phyloP scores from a whole-genome alignment of 2,329 filamentous ascomycete genomes.

The Exutisphaerella laricina region DNA sequence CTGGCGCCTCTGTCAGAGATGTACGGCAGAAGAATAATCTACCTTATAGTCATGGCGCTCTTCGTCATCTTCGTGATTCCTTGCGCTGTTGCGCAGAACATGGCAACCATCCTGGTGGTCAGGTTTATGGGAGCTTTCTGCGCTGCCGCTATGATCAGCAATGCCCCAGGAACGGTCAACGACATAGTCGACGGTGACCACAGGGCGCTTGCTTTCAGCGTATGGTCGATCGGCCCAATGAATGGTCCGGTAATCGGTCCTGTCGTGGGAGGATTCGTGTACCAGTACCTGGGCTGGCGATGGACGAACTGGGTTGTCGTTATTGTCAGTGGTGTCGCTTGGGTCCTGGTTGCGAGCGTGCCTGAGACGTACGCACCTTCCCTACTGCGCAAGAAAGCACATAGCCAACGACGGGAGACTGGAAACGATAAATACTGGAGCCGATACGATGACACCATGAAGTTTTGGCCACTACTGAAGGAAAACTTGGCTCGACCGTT shows the following conservation, averaged over 20 bases:
- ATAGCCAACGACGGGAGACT: slow-evolving; percentile 59
- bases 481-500: slow-evolving; percentile 74
- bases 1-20: slow-evolving; percentile 70
- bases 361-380: slow-evolving; percentile 71
- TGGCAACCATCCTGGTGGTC: slow-evolving; percentile 63
- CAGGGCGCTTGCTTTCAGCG: slow-evolving; percentile 72
- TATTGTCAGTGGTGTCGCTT: slow-evolving; percentile 62
- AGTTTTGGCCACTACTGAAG: slow-evolving; percentile 62
- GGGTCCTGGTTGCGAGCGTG: slow-evolving; percentile 54
- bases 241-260: slow-evolving; percentile 63
- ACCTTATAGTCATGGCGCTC: slow-evolving; percentile 57
- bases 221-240: slow-evolving; percentile 79
- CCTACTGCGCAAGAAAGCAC: slow-evolving; percentile 62
- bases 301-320: slow-evolving; percentile 81
- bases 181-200: slow-evolving; percentile 78
- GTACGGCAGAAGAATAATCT: slow-evolving; percentile 62
- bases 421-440: slow-evolving; percentile 70
- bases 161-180: slow-evolving; percentile 74
- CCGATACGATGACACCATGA: slow-evolving; percentile 67
- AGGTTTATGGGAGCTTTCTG: slow-evolving; percentile 71
- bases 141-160: slow-evolving; percentile 74
- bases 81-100: slow-evolving; percentile 61
- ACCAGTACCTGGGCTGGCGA: slow-evolving; percentile 73
- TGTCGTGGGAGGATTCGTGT: slow-evolving; percentile 75
- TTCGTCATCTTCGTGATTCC: slow-evolving; percentile 68